Conservation (phyloP, 352 stramenopile species). For the Globisporangium recalcitrans region DNA sequence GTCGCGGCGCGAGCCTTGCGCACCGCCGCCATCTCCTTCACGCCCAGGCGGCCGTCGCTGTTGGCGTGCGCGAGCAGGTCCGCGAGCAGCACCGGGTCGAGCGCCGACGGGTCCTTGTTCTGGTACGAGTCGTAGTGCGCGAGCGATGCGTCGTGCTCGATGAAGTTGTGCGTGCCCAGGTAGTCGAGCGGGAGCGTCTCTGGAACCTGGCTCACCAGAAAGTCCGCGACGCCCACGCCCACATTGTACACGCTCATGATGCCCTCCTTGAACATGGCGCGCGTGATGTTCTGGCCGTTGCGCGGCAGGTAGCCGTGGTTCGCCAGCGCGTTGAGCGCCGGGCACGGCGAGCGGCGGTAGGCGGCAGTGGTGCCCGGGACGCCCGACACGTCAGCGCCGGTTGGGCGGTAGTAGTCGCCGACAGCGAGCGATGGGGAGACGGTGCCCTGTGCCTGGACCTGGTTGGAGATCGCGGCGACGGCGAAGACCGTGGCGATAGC, state of each 20-base stretch:
- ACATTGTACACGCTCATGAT: conserved; percentile 21
- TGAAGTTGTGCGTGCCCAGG: conserved; percentile 21
- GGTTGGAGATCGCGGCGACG: background rate
- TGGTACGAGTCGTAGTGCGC: conserved; percentile 21
- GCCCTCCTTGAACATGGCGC: conserved; percentile 9
- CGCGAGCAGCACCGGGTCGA: conserved; percentile 13
- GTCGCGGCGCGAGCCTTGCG: conserved; percentile 9
- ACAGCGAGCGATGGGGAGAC: background rate
- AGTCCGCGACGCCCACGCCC: conserved; percentile 6
- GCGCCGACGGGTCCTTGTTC: conserved; percentile 17
- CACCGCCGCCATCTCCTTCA: conserved; percentile 2
- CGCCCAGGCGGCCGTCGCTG: conserved; percentile 3
- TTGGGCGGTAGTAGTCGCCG: conserved; percentile 21
- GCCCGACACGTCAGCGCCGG: conserved; percentile 16
- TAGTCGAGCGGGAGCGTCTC: conserved; percentile 10
- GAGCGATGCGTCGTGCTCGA: conserved; percentile 36
- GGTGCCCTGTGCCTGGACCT: background rate
- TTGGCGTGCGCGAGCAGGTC: conserved; percentile 16
- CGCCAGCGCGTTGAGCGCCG: conserved; percentile 30
- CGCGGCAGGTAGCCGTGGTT: conserved; percentile 33
- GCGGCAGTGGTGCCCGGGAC: conserved; percentile 11
- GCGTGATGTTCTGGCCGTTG: conserved; percentile 20
- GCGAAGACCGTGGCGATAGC: background rate
- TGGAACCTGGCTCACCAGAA: conserved; percentile 9
- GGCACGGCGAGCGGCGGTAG: conserved; percentile 30